Evolutionary conservation across 2,329 filamentous ascomycete species (phyloP), one percentile per base, ranked within the genome.

Genomic region (Graphiopsis chlorocephala): DNA sequence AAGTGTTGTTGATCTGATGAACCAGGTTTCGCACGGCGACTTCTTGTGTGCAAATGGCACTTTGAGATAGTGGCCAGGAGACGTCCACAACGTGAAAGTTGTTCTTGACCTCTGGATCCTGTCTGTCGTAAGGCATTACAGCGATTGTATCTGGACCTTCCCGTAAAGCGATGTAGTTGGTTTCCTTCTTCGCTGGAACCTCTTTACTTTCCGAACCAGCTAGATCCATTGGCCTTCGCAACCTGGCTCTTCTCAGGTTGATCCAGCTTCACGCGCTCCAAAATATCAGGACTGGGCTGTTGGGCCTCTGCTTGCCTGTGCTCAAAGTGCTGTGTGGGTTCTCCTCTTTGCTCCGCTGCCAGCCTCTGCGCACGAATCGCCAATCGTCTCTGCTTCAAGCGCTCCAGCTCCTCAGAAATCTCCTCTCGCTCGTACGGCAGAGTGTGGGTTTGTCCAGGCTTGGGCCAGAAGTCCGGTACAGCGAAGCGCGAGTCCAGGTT

Each of bases 391-490:
- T 76, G 80, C 75, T 85, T 88, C 76, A 95, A 83, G 68, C 91
- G 83, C 75, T 91, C 84, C 70, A 96, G 82, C 81, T 99, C 95
- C 68, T 85, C 85, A 65, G 89, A 85, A 73, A 99, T 95, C 79
- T 96, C 92, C 63, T 95, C 91, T 68, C 84, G 83, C 71, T 95
- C 91, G 66, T 86, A 86, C 1, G 92, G 92, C 53, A 95, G 85
- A 73, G 85, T 86, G 79, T 95, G 89, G 66, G 89, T 89, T 75
- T 93, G 84, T 68, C 90, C 88, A 4, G 88, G 83, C 73, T 89
- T 92, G 29, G 95, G 95, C 95, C 95, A 99, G 84, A 99, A 99
- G 65, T 90, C 91, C 25, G 90, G 88, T 1, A 98, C 92, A 56
- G 86, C 82, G 83, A 99, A 99, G 69, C 92, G 90, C 70, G 90